A percentile compares a stretch with the other conserved stretches of the same genome.
Evolutionary conservation across 129 eudicot species (phyloP).

Genomic region (Sambucus nigra): DNA sequence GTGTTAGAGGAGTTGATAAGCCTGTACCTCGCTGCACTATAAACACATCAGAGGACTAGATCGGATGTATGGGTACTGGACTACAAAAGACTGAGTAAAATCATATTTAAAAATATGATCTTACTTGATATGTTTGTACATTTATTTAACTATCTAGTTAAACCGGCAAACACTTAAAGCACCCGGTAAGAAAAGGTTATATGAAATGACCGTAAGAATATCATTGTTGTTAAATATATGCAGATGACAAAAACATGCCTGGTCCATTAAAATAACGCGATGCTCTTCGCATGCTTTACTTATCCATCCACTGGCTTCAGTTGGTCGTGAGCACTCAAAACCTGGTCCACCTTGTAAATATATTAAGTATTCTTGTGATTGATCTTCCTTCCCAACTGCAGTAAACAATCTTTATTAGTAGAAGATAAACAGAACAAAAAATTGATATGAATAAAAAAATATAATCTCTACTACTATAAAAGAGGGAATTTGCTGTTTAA

Average conservation of each 20-base stretch:
- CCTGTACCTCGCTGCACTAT: constrained; percentile 94
- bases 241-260: constrained; percentile 52
- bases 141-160: too few species aligned
- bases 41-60: constrained; percentile 12
- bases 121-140: too few species aligned
- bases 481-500: too few species aligned
- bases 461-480: too few species aligned
- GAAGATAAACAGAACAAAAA: constrained; percentile 10
- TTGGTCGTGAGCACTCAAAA: constrained; percentile 76
- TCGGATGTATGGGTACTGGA: not conserved
- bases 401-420: constrained; percentile 11
- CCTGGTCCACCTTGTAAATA: constrained; percentile 98
- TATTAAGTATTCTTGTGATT: constrained; percentile 58
- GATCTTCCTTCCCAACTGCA: constrained; percentile 90
- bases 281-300: constrained; percentile 85
- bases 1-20: constrained; percentile 82
- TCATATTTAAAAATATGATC: too few species aligned
- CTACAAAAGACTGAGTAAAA: not conserved
- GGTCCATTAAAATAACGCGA: constrained; percentile 78
- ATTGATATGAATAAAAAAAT: too few species aligned
- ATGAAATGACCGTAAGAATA: too few species aligned
- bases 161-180: too few species aligned
- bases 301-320: constrained; percentile 88
- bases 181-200: too few species aligned
- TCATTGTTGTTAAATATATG: too few species aligned